Base-by-base conservation (phyloP, 768 basidiomycete genomes). In the Suillus luteus region DNA sequence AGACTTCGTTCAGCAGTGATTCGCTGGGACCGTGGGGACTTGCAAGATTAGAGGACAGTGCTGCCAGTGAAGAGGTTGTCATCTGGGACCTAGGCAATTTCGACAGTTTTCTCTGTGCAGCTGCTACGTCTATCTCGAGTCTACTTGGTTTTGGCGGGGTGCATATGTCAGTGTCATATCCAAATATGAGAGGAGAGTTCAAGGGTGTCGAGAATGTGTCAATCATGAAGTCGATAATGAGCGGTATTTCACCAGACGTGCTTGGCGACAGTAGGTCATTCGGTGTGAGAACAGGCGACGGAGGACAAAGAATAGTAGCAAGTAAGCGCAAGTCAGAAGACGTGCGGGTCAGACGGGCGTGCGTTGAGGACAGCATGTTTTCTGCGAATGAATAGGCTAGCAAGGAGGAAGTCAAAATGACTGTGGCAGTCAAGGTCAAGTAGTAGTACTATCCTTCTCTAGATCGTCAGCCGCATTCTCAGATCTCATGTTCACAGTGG, bases 181-280 rank as follows among this genome's bases (percentile, higher is more conserved):
- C 55, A 40, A 57, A 40, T 10, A 2, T 9, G 10, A 57, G 55
- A 19, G 62, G 58, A 41, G 62, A 61, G 40, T n/a, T 62, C 37
- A 22, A 51, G 8, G 61, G 37, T 9, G 51, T 55, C 19, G 62
- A 48, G 35, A 62, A 68, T 46, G 65, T 62, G 52, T 63, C 63
- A 19, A 59, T 14, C 5, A 57, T 60, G 31, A 62, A 61, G 54
- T 82, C 80, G 60, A 84, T 75, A 63, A 83, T 68, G 44, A 86
- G 77, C n/a, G 83, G 85, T 62, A 87, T 85, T 58, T 82, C 79
- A 38, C 79, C 82, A 40, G 81, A 83, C 35, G 80, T 80, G 66
- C 71, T 74, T 6, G 77, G 72, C 62, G 74, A 70, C 33, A 73
- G 64, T 55, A 82, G 64, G 31, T 74, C 70, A 52, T 74, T 73